Evolutionary conservation across 495 filamentous ascomycete species (phyloP).

Genomic region (Hamigera avellanea): DNA sequence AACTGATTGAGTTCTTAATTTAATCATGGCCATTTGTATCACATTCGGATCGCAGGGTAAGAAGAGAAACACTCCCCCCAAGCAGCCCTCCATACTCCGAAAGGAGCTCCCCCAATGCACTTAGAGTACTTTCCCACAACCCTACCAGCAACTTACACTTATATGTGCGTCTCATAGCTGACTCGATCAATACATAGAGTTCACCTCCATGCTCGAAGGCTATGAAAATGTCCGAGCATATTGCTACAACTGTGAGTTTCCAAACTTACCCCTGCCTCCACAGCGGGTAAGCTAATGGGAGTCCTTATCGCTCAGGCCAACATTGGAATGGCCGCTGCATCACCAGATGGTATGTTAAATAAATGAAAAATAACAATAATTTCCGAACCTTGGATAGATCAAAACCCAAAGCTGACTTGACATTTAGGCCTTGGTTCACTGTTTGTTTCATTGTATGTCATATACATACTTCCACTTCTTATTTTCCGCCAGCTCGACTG

Average conservation of each 20-base stretch:
- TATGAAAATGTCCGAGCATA: conserved; percentile 43
- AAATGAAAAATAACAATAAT: too few species aligned
- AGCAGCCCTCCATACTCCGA: too few species aligned
- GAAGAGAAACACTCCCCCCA: conserved; percentile 1
- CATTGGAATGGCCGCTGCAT: conserved; percentile 41
- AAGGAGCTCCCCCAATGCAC: too few species aligned
- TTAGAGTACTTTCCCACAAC: background rate
- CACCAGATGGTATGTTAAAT: conserved; percentile 41
- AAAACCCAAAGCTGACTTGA: conserved; percentile 8
- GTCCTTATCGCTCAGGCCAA: conserved; percentile 23
- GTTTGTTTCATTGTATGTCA: conserved; percentile 41
- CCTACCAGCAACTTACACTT: too few species aligned
- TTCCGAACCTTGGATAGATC: too few species aligned
- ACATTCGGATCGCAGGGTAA: conserved; percentile 44
- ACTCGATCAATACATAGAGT: too few species aligned
- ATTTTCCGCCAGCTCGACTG: too few species aligned
- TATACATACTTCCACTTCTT: background rate
- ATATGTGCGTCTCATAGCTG: too few species aligned
- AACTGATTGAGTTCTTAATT: too few species aligned
- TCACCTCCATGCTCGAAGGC: conserved; percentile 39
- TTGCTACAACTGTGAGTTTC: conserved; percentile 40
- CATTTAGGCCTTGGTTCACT: conserved; percentile 39
- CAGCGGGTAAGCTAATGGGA: background rate
- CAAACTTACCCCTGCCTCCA: too few species aligned
- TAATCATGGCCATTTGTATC: conserved; percentile 42